A percentile compares a stretch with the other conserved stretches of the same genome.
These are phyloP conservation scores for Bryoglossum gracile DNA, from an alignment of 495 filamentous ascomycete species.

Conservation along the genomic window DNA sequence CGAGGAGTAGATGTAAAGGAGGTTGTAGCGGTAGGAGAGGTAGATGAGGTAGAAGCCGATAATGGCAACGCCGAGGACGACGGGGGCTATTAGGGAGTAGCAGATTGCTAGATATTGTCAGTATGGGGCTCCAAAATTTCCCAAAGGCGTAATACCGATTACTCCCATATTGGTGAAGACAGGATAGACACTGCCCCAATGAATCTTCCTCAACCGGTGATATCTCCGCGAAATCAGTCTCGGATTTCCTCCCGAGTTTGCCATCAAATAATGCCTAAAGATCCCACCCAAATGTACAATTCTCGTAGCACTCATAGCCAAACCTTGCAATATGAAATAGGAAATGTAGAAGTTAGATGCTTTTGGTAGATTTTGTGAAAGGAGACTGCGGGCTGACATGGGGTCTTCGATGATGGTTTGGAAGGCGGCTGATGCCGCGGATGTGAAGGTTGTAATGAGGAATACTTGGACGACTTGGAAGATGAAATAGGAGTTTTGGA, in stretches of 20 bases:
- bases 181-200: conserved; percentile 88
- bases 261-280: conserved; percentile 66
- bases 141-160: conserved; percentile 55
- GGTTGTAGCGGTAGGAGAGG: conserved; percentile 86
- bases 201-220: conserved; percentile 50
- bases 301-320: conserved; percentile 68
- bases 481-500: conserved; percentile 85
- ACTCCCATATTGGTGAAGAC: conserved; percentile 77
- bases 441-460: conserved; percentile 74
- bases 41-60: conserved; percentile 83
- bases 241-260: conserved; percentile 48
- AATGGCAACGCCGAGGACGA: conserved; percentile 79
- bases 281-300: conserved; percentile 73
- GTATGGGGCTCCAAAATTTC: no score
- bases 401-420: conserved; percentile 58
- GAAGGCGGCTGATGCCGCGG: conserved; percentile 64
- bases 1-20: conserved; percentile 82
- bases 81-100: conserved; percentile 84
- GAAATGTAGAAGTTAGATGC: conserved; percentile 93
- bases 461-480: conserved; percentile 97
- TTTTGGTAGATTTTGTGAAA: conserved; percentile 72
- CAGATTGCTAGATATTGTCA: conserved; percentile 50
- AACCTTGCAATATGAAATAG: conserved; percentile 91
- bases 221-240: conserved; percentile 50
- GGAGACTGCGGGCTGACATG: conserved; percentile 46